phyloP scores from a whole-genome alignment of 192 early-diverging fungal species.

The Mortierella antarctica region DNA sequence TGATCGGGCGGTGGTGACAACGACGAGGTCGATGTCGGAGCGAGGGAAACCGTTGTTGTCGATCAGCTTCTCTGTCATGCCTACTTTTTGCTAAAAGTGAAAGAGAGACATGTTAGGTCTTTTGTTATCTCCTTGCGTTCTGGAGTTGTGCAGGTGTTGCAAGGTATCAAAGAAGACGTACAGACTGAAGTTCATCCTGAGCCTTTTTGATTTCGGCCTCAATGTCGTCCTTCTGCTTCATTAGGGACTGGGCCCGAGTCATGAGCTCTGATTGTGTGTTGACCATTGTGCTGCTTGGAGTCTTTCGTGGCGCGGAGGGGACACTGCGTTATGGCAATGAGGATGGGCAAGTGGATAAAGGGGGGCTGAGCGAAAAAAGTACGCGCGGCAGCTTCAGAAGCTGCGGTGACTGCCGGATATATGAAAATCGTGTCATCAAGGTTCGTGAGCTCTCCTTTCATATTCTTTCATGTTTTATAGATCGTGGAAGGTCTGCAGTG shows the following conservation, averaged over 20 bases:
- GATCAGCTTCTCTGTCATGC: conserved; percentile 58
- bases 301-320: not conserved
- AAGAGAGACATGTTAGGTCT: not conserved
- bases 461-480: too few species aligned
- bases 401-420: not conserved
- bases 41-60: conserved; percentile 64
- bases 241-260: conserved; percentile 55
- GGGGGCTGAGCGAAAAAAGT: too few species aligned
- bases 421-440: not conserved
- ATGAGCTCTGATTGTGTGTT: conserved; percentile 41
- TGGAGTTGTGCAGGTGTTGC: not conserved
- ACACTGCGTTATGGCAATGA: not conserved
- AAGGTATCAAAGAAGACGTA: conserved; percentile 4
- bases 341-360: too few species aligned
- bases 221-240: conserved; percentile 59
- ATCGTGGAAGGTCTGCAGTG: too few species aligned
- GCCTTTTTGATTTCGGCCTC: conserved; percentile 54
- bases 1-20: conserved; percentile 56
- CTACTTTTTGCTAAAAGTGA: conserved; percentile 55
- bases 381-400: too few species aligned
- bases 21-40: conserved; percentile 63
- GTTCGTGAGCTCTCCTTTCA: too few species aligned
- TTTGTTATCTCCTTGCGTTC: not conserved
- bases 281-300: conserved; percentile 12
- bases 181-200: conserved; percentile 51